phyloP scores from a whole-genome alignment of 2,329 filamentous ascomycete genomes.

The Fusarium foetens region DNA sequence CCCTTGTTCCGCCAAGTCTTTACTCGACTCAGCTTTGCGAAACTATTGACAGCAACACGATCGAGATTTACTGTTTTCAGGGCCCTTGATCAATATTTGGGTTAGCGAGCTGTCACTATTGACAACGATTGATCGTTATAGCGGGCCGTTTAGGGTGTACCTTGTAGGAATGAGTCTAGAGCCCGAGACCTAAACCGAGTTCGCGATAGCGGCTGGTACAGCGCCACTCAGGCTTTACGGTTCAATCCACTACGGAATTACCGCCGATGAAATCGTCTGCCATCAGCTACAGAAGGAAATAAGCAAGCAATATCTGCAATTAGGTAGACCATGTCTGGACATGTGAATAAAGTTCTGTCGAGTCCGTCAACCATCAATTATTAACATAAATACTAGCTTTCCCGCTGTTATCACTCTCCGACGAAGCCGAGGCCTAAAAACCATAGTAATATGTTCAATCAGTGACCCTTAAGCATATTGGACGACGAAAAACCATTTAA shows the following conservation, averaged over 20 bases:
- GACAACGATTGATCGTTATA: background rate
- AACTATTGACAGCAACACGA: background rate
- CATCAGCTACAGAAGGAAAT: background rate
- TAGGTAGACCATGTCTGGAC: accelerated
- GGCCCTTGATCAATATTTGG: background rate
- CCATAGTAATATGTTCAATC: too few relatives aligned
- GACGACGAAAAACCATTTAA: too few relatives aligned
- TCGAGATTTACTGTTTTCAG: background rate
- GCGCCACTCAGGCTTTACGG: accelerated
- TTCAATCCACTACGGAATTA: background rate
- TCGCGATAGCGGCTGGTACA: accelerated
- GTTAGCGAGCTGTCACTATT: background rate
- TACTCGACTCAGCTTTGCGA: background rate
- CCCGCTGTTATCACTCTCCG: too few relatives aligned
- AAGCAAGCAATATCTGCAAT: background rate
- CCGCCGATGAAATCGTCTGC: background rate
- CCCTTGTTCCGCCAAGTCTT: background rate
- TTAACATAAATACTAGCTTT: too few relatives aligned
- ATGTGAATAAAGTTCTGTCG: background rate
- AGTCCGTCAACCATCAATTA: accelerated
- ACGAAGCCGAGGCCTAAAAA: too few relatives aligned
- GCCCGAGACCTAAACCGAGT: accelerated
- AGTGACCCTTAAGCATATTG: too few relatives aligned
- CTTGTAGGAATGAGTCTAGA: background rate
- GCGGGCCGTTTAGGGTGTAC: background rate